A percentile compares a stretch with the other conserved stretches of the same genome.
Conservation (phyloP, 345 rosid species). For the Populus alba region DNA sequence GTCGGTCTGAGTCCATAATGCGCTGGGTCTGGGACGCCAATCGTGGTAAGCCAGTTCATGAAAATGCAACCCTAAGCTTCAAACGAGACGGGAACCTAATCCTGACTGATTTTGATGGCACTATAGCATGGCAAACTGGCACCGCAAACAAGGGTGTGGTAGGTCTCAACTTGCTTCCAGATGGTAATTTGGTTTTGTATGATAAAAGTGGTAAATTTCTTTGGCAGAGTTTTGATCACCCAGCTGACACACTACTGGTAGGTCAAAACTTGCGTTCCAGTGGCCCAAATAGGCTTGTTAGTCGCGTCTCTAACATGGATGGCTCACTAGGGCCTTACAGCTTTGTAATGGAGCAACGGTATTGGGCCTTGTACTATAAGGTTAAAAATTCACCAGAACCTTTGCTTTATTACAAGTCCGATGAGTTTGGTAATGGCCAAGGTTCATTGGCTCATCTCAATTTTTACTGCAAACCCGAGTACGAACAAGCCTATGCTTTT, state of each 20-base stretch:
- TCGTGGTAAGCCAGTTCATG: conserved; percentile 32
- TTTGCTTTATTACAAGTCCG: conserved; percentile 26
- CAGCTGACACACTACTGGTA: not conserved
- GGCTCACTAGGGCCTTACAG: conserved; percentile 38
- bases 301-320: conserved; percentile 29
- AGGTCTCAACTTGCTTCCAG: not conserved
- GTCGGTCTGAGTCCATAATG: conserved; percentile 37
- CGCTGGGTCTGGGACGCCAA: conserved; percentile 37
- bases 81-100: not conserved
- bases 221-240: conserved; percentile 12
- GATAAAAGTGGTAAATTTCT: not conserved
- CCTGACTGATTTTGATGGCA: not conserved
- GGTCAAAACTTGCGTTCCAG: conserved; percentile 12
- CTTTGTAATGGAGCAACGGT: conserved; percentile 37
- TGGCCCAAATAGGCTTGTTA: conserved; percentile 37
- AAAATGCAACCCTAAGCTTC: not conserved
- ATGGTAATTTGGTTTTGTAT: not conserved
- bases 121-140: not conserved
- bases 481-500: conserved; percentile 26
- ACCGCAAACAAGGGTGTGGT: not conserved
- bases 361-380: conserved; percentile 32
- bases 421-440: not conserved
- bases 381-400: conserved; percentile 33
- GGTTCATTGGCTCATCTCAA: not conserved
- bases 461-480: conserved; percentile 10